Evolutionary conservation across 495 filamentous ascomycete genomes (phyloP), one percentile per base, ranked within the genome.

Genomic region (Cenococcum geophilum): DNA sequence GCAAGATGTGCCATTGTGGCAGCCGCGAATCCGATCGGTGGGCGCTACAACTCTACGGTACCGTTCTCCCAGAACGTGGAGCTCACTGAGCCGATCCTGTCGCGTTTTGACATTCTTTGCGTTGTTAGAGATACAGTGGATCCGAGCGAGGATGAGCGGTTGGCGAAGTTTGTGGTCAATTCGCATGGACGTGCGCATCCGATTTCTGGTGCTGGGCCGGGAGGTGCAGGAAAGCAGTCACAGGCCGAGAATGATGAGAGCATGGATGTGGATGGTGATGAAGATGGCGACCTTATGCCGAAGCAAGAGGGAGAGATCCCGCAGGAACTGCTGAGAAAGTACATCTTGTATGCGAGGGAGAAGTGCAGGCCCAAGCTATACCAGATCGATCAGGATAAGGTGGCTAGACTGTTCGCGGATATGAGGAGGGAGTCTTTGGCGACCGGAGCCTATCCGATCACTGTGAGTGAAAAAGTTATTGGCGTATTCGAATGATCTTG

Each of bases 41-140:
- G 93, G 34, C 87, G 93, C 36, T 97, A 99, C 79, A 99, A 99
- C 76, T 89, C 88, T 62, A 95, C 91, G 35, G 89, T 95, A 60
- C 91, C 93, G 8, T 96, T 97, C 76, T 87, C 87, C 2, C 82
- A 95, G 68, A 99, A 99, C 66, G 95, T 99, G 50, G 90, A 97
- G 68, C 81, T 99, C 45, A 99, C 93, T 0, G 93, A 99, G 71
- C 93, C 95, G 57, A 97, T 99, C 70, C 74, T 99, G 64, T 97
- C 92, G 11, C 95, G 95, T 82, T 99, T 99, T 75, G 95, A 99
- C 68, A 95, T 99, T 66, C 85, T 99, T 52, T 95, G 90, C 70
- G 95, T 99, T 23, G 91, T 99, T 32, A 87, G 95, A 32, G 95
- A 99, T 72, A 90, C 92, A 5, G 95, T 99, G n/a, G 92, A 97